Conservation (phyloP, 2,329 filamentous ascomycete genomes). For the Diaporthe sp. region DNA sequence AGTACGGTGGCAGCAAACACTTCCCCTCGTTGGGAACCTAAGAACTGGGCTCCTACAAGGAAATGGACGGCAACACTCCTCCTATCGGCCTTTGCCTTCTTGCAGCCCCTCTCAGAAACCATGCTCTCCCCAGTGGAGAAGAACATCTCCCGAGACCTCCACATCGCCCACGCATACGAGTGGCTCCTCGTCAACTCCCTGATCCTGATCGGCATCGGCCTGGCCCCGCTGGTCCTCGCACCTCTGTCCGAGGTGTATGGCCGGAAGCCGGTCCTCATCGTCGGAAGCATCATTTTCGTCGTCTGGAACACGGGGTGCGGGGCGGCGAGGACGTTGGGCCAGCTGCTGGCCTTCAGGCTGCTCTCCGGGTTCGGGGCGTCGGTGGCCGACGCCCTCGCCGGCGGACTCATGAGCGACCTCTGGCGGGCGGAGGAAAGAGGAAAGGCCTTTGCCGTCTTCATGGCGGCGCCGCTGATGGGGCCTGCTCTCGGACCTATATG, state of each 20-base stretch:
- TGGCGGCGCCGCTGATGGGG: constrained; percentile 72
- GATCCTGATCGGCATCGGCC: constrained; percentile 23
- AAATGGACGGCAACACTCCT: constrained; percentile 63
- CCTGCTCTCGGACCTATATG: constrained; percentile 76
- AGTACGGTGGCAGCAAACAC: too few species aligned
- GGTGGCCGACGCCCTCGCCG: constrained; percentile 17
- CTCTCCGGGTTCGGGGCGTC: constrained; percentile 10
- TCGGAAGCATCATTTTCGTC: constrained; percentile 42
- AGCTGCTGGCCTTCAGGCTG: constrained; percentile 17
- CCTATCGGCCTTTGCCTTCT: constrained; percentile 65
- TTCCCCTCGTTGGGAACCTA: constrained; percentile 22
- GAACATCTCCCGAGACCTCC: not conserved
- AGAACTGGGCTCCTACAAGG: constrained; percentile 58
- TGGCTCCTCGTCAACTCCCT: constrained; percentile 24
- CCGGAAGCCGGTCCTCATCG: constrained; percentile 47
- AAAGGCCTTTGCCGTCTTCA: constrained; percentile 70
- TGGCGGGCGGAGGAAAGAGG: constrained; percentile 72
- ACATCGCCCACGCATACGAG: constrained; percentile 8
- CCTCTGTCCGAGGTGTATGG: constrained; percentile 64
- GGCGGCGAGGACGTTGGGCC: constrained; percentile 3
- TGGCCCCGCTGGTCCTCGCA: constrained; percentile 30
- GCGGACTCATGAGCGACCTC: constrained; percentile 55
- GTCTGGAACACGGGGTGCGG: constrained; percentile 25
- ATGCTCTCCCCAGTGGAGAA: constrained; percentile 48
- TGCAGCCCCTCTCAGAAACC: constrained; percentile 65